phyloP scores from a whole-genome alignment of 83 land plant genomes.

The Picea mariana region DNA sequence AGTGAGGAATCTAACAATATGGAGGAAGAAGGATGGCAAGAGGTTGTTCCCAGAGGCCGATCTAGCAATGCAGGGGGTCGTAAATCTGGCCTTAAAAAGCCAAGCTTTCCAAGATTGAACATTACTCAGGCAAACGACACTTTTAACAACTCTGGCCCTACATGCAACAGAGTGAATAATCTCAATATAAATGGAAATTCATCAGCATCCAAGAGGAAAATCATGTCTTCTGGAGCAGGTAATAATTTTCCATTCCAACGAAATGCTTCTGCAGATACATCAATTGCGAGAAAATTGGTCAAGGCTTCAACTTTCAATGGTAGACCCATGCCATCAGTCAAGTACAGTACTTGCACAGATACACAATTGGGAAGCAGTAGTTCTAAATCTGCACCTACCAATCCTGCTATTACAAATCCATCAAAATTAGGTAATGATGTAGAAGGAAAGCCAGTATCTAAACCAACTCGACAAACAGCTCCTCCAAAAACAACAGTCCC shows the following conservation, averaged over 20 bases:
- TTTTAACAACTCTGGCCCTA: conserved; percentile 4
- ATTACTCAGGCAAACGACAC: conserved; percentile 32
- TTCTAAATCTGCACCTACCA: conserved; percentile 42
- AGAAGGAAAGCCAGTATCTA: conserved; percentile 10
- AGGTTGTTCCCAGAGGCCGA: conserved; percentile 73
- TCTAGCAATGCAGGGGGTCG: conserved; percentile 36
- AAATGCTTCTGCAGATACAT: conserved; percentile 28
- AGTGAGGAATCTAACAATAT: not conserved
- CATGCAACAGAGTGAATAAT: conserved; percentile 1
- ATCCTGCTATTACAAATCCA: conserved; percentile 35
- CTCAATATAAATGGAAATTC: not conserved
- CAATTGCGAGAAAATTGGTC: conserved; percentile 29
- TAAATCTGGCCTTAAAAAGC: conserved; percentile 44
- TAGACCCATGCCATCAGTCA: conserved; percentile 19
- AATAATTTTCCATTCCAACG: conserved; percentile 20
- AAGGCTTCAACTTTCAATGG: conserved; percentile 58
- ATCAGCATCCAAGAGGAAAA: conserved; percentile 46
- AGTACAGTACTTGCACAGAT: conserved; percentile 24
- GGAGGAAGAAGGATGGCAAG: conserved; percentile 96
- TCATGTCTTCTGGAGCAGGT: conserved; percentile 13
- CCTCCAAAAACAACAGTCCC: conserved; percentile 1
- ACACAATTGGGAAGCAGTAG: conserved; percentile 20
- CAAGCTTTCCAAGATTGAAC: conserved; percentile 45
- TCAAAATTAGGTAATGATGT: conserved; percentile 1
- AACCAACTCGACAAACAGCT: conserved; percentile 2